Conservation (phyloP, 345 rosid genomes). For the Camelina sativa region DNA sequence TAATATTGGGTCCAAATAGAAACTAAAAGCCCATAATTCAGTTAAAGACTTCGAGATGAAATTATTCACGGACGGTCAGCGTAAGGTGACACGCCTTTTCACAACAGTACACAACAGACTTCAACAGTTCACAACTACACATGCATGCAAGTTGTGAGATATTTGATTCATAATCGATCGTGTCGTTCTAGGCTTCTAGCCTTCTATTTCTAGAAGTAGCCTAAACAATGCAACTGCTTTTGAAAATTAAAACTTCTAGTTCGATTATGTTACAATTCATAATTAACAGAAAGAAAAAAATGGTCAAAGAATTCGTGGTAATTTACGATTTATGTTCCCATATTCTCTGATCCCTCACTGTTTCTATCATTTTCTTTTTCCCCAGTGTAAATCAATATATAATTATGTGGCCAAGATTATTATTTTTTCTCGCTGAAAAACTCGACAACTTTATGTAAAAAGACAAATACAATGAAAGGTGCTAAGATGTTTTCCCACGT, state of each 20-base stretch:
- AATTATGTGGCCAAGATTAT: constrained; percentile 1
- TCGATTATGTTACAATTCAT: too few species aligned
- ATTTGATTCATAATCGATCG: too few species aligned
- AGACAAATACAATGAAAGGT: constrained; percentile 32
- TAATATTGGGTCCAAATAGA: background rate
- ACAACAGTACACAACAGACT: background rate
- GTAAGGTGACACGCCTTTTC: background rate
- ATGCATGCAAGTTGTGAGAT: too few species aligned
- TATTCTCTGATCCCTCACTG: background rate
- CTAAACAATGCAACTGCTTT: too few species aligned
- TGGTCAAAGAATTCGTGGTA: background rate
- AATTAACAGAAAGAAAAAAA: too few species aligned
- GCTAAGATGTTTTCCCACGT: constrained; percentile 39
- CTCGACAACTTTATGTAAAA: constrained; percentile 11
- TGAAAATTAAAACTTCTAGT: too few species aligned
- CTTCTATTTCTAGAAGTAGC: too few species aligned
- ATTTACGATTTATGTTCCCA: background rate
- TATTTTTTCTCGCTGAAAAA: background rate
- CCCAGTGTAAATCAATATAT: background rate
- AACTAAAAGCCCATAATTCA: background rate
- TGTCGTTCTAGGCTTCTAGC: too few species aligned
- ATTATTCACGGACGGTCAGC: background rate
- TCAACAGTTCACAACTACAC: too few species aligned
- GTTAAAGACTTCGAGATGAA: background rate
- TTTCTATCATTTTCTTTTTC: background rate